Percentiles rank a stretch among this genome's conserved stretches.
These are phyloP conservation scores for Cokeromyces recurvatus DNA, from an alignment of 371 early-diverging fungal genomes.

Conservation along the genomic window DNA sequence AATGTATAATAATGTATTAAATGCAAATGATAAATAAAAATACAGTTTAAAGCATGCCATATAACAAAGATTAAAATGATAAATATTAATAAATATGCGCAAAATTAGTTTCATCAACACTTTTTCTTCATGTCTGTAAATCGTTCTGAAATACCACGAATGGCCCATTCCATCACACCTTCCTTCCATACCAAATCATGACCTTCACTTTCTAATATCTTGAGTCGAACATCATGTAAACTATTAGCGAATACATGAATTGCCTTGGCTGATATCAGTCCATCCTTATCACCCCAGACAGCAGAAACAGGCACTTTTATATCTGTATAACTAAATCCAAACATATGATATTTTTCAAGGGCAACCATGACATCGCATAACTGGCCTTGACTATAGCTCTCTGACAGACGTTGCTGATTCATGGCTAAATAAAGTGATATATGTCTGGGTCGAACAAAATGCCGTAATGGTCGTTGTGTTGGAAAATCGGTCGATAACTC, in stretches of 20 bases:
- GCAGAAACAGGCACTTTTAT: slow-evolving; percentile 36
- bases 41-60: not conserved
- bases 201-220: slow-evolving; percentile 46
- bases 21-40: too few species aligned
- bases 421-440: slow-evolving; percentile 45
- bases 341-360: slow-evolving; percentile 42
- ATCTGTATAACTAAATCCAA: slow-evolving; percentile 45
- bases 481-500: slow-evolving; percentile 47
- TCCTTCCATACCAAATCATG: slow-evolving; percentile 54
- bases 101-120: not conserved
- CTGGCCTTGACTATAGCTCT: slow-evolving; percentile 40
- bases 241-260: slow-evolving; percentile 37
- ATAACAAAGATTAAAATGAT: not conserved
- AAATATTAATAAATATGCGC: not conserved
- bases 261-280: slow-evolving; percentile 33
- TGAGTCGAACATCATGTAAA: slow-evolving; percentile 36
- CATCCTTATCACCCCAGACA: slow-evolving; percentile 52
- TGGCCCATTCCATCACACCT: slow-evolving; percentile 51
- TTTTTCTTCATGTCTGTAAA: not conserved
- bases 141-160: slow-evolving; percentile 35
- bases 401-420: slow-evolving; percentile 40
- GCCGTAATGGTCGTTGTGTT: slow-evolving; percentile 41
- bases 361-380: slow-evolving; percentile 43
- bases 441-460: slow-evolving; percentile 43
- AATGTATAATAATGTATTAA: too few species aligned